Evolutionary conservation across 805 yeast genomes (phyloP), one percentile per base, ranked within the genome.

Genomic region (Clavispora carvajalis): DNA sequence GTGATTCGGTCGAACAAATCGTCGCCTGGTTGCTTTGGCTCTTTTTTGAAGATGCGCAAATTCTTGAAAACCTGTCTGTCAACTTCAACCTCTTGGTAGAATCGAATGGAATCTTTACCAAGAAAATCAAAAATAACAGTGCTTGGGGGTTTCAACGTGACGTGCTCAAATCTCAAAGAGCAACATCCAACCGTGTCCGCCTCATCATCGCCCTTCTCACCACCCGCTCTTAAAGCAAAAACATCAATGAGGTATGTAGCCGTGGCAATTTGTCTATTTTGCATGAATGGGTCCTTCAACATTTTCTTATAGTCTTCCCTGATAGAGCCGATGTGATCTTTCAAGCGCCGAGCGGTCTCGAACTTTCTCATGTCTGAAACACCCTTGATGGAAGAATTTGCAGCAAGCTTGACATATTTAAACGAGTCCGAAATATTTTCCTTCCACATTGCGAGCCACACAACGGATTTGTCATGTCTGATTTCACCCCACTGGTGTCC

Each of bases 121-220:
- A 91, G 70, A 59, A 90, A 90, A 61, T 90, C 98, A 66, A 90
- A 89, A 8, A 84, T 75, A 12, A 91, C 96, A 5, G 74, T 83
- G 50, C 79, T 79, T 7, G 96, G 96, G 2, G 96, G 95, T 50
- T 77, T 77, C 43, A 91, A 70, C 1, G 90, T 82, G 33, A 91
- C 76, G 62, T 90, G 98, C 59, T 90, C 98, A 56, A 69, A 90
- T 54, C 98, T 71, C 50, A 91, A 73, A 1, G 97, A 90, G 65
- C 98, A 91, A 64, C 98, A 91, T 34, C 98, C 98, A 34, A 91
- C 98, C 1, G 98, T 91, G 59, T 91, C 98, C 2, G 98, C 98
- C 59, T 90, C 97, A 51, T 91, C 98, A 3, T 91, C 98, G 9
- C 91, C 84, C 60, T 91, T 91, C 62, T 91, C 97, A 53, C 97